These are phyloP conservation scores for Rhodamnia rubescens DNA, from an alignment of 345 rosid species.

Conservation along the genomic window DNA sequence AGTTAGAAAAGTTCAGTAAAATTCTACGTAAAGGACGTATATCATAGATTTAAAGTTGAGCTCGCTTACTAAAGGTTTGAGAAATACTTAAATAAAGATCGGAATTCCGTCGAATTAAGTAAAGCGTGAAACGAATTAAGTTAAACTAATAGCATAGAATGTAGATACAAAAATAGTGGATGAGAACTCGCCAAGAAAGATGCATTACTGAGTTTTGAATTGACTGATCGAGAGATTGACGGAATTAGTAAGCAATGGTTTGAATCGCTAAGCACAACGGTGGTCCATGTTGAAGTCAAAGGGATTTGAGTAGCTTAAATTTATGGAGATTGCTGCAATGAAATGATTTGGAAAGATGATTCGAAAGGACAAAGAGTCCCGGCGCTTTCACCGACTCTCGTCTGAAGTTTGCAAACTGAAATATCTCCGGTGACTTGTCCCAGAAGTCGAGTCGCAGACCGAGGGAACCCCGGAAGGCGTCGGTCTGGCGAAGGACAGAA, in stretches of 20 bases:
- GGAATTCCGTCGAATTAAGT: neutral
- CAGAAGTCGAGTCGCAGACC: neutral
- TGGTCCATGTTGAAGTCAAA: neutral
- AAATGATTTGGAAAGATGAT: no score
- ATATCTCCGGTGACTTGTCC: neutral
- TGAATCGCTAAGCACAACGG: neutral
- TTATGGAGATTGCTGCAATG: no score
- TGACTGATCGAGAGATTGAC: neutral
- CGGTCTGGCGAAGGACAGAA: neutral
- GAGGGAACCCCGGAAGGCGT: neutral
- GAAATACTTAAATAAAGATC: neutral
- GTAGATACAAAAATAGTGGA: neutral
- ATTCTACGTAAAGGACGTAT: neutral
- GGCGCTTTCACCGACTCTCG: neutral
- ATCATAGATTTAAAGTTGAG: neutral
- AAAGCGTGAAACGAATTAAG: neutral
- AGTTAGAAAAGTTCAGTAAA: neutral
- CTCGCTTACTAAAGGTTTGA: neutral
- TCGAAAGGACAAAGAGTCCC: neutral
- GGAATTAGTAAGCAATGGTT: neutral
- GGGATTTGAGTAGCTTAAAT: neutral
- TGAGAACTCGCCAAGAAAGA: neutral
- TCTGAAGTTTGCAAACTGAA: neutral
- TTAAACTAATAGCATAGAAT: neutral
- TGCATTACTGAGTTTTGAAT: accelerated